Evolutionary conservation across 148 eudicot genomes (phyloP).

Genomic region (Fagopyrum homotropicum): DNA sequence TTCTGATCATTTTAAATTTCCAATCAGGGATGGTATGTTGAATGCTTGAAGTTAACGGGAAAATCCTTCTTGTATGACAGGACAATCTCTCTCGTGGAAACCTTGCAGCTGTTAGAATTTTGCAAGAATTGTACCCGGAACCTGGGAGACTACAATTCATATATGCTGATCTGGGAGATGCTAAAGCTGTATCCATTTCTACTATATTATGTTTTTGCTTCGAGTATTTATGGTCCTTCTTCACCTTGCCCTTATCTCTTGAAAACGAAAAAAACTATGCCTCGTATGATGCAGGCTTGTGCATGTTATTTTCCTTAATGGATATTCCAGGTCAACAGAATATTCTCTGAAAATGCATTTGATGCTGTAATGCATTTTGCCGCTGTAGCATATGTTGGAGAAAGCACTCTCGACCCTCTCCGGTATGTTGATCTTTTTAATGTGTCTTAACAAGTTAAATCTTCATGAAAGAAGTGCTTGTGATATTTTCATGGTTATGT

Average conservation of each 20-base stretch:
- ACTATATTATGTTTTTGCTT: background rate
- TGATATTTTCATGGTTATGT: background rate
- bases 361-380: slow-evolving; percentile 98
- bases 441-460: background rate
- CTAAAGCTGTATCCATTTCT: slow-evolving; percentile 57
- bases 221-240: background rate
- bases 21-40: background rate
- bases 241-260: background rate
- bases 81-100: slow-evolving; percentile 95
- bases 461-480: background rate
- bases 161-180: slow-evolving; percentile 82
- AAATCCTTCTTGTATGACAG: slow-evolving; percentile 24
- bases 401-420: slow-evolving; percentile 89
- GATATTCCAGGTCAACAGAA: slow-evolving; percentile 50
- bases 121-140: slow-evolving; percentile 72
- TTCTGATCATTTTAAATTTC: background rate
- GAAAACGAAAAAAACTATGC: background rate
- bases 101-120: slow-evolving; percentile 69
- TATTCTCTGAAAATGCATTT: slow-evolving; percentile 84
- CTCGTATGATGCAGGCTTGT: background rate
- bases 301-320: slow-evolving; percentile 28
- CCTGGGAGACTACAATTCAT: slow-evolving; percentile 83
- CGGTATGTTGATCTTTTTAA: slow-evolving; percentile 32
- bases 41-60: slow-evolving; percentile 1
- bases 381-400: slow-evolving; percentile 97